Percentiles rank a stretch among this genome's conserved stretches.
Conservation (phyloP, 257 asterid species). For the Solanum etuberosum region DNA sequence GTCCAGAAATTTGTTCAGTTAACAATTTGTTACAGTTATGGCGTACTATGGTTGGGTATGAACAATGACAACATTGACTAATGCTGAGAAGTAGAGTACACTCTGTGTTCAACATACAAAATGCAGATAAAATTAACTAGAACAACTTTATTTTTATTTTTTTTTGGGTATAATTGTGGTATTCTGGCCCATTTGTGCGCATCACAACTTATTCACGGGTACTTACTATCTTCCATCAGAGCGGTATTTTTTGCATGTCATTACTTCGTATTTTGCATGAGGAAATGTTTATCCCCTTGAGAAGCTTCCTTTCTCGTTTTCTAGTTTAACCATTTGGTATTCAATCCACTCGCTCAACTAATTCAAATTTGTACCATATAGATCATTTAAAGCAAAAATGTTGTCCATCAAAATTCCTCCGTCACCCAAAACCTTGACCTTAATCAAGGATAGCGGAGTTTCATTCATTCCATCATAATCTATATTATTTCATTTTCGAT, state of each 20-base stretch:
- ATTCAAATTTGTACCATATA: neutral
- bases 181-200: accelerated
- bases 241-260: neutral
- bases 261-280: neutral
- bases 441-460: neutral
- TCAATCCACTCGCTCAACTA: neutral
- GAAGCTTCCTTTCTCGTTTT: neutral
- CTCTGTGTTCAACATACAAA: neutral
- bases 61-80: neutral
- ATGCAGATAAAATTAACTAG: neutral
- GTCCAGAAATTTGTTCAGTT: neutral
- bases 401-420: neutral
- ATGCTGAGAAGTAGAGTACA: neutral
- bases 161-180: neutral
- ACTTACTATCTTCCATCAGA: neutral
- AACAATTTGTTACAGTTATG: neutral
- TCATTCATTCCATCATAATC: neutral
- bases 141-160: neutral
- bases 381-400: neutral
- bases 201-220: neutral
- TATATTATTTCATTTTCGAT: neutral
- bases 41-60: neutral
- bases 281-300: neutral
- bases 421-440: neutral
- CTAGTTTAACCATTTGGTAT: neutral